phyloP scores from a whole-genome alignment of 2,329 filamentous ascomycete species.

The Sporothrix pseudoabietina region DNA sequence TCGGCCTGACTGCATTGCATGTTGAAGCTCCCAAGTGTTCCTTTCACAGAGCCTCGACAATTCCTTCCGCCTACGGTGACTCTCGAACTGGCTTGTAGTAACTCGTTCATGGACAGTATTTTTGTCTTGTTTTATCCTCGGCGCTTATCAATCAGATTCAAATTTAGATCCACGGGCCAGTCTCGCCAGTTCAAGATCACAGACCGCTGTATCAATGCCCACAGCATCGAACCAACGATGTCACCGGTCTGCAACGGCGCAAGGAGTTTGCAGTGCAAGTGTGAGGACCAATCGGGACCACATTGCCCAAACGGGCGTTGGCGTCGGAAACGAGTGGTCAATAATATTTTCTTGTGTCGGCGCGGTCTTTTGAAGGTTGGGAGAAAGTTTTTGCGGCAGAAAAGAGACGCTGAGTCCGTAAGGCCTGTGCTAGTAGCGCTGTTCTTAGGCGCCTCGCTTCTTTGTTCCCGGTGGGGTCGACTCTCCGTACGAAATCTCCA shows the following conservation, averaged over 20 bases:
- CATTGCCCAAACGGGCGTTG: slow-evolving; percentile 18
- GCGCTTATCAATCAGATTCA: not conserved
- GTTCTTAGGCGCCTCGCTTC: not conserved
- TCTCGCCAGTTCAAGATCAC: not conserved
- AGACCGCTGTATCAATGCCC: not conserved
- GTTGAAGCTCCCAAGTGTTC: not conserved
- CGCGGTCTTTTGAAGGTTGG: not conserved
- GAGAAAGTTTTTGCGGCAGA: slow-evolving; percentile 9
- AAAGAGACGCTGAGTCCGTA: not conserved
- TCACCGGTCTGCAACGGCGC: not conserved
- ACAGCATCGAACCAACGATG: not conserved
- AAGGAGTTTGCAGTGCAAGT: not conserved
- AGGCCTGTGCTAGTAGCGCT: not conserved
- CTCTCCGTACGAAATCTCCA: not conserved
- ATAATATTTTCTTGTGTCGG: not conserved
- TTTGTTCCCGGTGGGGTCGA: not conserved
- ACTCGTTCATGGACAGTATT: not conserved
- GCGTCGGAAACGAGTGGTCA: not conserved
- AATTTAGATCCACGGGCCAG: not conserved
- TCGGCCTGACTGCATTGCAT: not conserved
- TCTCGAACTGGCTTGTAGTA: not conserved
- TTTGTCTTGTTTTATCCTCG: not conserved
- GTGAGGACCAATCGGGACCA: not conserved
- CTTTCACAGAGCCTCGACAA: not conserved
- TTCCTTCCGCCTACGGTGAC: not conserved